Conservation (phyloP, 73 alveolate species). For the Uronychia setigera region DNA sequence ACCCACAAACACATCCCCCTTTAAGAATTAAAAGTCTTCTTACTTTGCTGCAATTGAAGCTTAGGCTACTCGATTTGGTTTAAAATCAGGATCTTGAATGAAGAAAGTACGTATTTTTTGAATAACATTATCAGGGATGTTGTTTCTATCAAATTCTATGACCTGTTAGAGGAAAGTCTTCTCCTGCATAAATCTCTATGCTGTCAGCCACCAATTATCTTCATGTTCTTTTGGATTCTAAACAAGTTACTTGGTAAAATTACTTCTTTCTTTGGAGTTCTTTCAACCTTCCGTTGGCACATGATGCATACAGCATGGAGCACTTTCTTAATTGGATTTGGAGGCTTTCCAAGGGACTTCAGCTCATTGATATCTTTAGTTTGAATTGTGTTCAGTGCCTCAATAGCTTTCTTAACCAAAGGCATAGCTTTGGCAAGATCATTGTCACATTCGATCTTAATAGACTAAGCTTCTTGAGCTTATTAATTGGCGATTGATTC, state of each 20-base stretch:
- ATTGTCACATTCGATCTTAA: constrained; percentile 72
- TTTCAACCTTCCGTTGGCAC: constrained; percentile 52
- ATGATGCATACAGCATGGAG: constrained; percentile 73
- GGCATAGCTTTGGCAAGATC: constrained; percentile 91
- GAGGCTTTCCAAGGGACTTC: constrained; percentile 85
- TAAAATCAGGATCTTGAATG: constrained; percentile 53
- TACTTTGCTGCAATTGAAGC: constrained; percentile 78
- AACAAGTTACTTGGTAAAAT: not conserved
- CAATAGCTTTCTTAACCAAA: constrained; percentile 83
- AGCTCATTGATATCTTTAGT: constrained; percentile 92
- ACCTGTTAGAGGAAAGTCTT: constrained; percentile 66
- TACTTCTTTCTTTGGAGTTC: constrained; percentile 44
- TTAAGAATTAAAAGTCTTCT: no score
- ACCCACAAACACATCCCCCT: constrained; percentile 82
- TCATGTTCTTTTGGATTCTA: constrained; percentile 42
- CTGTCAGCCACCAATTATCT: constrained; percentile 51
- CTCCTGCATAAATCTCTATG: constrained; percentile 38
- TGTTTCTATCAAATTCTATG: constrained; percentile 69
- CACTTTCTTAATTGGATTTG: constrained; percentile 72
- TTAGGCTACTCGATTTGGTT: constrained; percentile 74
- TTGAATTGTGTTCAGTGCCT: constrained; percentile 87
- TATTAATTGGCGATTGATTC: constrained; percentile 56
- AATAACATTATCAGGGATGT: constrained; percentile 67
- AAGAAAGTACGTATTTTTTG: constrained; percentile 37
- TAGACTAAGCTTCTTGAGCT: constrained; percentile 67